Base-by-base conservation (phyloP, 140 eudicot species). In the Stevia rebaudiana region DNA sequence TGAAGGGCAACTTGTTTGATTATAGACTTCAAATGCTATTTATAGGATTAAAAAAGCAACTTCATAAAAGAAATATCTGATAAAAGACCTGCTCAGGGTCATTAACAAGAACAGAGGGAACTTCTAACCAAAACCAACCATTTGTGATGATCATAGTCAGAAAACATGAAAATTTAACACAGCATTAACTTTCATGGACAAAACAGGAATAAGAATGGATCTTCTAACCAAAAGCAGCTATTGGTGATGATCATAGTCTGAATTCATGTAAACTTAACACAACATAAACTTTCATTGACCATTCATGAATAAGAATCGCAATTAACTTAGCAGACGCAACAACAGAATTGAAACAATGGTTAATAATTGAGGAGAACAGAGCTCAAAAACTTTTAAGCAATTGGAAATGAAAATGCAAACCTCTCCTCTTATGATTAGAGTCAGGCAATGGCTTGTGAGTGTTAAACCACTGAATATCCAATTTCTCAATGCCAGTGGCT, bases 391-490 rank as follows among this genome's bases (percentile, higher is more conserved):
- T 19, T 42, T 30, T 15, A 46, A 25, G 15, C 11, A 18, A 8
- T 17, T 19, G n/a, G 35, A 35, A 19, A 51, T 10, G n/a, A 3
- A 8, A 19, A 49, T 46, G 59, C 33, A 51, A 24, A 53, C 97
- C 94, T 83, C 82, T 77, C 30, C 76, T 76, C 23, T 75, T 82
- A 44, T 79, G 82, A 76, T 76, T 83, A 24, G 79, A 56, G 28
- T 80, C 80, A 18, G 83, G 73, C 28, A 55, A 46, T 6, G 86
- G 73, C 46, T 83, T 89, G 11, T 81, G 85, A 30, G 86, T 75
- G 55, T 46, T 65, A 69, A 90, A 90, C 97, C 97, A 90, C 81
- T 90, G 95, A 43, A 87, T 67, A 52, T 90, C 97, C 71, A 87
- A 68, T 78, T 90, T 90, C 86, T 90, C 95, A 64, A 90, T 68